Conservation (phyloP, 192 early-diverging fungal species). For the Umbelopsis ramanniana region DNA sequence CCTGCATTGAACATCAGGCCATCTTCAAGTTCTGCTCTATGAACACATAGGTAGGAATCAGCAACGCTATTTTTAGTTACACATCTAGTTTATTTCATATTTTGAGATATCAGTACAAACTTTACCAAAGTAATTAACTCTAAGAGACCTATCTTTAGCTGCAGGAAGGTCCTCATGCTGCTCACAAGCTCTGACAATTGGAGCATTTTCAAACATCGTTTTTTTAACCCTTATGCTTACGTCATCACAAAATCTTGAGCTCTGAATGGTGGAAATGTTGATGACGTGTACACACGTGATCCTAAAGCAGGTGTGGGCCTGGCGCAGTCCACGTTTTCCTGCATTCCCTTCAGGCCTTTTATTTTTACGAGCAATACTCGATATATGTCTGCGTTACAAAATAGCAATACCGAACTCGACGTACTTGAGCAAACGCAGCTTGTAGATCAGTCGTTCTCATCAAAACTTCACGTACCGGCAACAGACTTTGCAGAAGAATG, state of each 20-base stretch:
- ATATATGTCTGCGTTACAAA: conserved; percentile 23
- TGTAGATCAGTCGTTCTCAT: conserved; percentile 15
- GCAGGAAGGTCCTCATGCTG: too few relatives aligned
- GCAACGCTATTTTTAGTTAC: too few relatives aligned
- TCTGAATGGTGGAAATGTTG: not conserved
- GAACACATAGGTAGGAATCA: too few relatives aligned
- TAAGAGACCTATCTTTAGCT: too few relatives aligned
- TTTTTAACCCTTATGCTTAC: too few relatives aligned
- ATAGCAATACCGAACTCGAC: conserved; percentile 21
- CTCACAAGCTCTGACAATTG: too few relatives aligned
- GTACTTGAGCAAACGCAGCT: conserved; percentile 10
- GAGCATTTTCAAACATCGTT: too few relatives aligned
- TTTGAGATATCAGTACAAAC: too few relatives aligned
- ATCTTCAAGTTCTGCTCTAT: too few relatives aligned
- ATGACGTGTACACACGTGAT: not conserved
- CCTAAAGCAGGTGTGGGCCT: not conserved
- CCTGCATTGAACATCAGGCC: too few relatives aligned
- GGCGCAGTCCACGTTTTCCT: not conserved
- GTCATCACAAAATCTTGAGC: not conserved
- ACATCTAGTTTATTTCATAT: too few relatives aligned
- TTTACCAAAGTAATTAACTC: too few relatives aligned
- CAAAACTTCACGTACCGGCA: conserved; percentile 10
- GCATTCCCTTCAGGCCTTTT: conserved; percentile 13
- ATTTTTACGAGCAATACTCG: conserved; percentile 23
- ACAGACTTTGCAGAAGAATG: conserved; percentile 22